These are phyloP conservation scores for Fagopyrum esculentum DNA, from an alignment of 148 eudicot genomes.

Conservation along the genomic window DNA sequence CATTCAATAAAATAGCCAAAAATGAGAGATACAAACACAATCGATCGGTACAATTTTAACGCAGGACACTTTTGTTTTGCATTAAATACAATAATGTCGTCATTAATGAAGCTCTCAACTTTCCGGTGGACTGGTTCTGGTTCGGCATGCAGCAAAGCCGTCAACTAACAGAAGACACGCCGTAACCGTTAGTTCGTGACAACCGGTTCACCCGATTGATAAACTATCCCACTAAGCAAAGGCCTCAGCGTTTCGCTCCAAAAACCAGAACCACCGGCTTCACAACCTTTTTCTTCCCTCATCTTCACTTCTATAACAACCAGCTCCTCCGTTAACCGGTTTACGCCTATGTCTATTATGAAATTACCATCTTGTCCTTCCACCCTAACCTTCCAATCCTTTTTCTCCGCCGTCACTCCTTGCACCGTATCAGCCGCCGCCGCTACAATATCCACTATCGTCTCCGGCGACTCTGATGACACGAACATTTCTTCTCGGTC, in stretches of 20 bases:
- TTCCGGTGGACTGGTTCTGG: background rate
- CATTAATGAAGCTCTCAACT: background rate
- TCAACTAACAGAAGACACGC: background rate
- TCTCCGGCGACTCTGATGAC: conserved; percentile 36
- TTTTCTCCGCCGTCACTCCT: conserved; percentile 26
- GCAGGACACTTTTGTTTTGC: background rate
- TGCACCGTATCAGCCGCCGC: conserved; percentile 32
- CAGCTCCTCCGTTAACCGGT: conserved; percentile 46
- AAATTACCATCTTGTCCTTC: conserved; percentile 44
- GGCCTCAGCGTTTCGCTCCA: conserved; percentile 52
- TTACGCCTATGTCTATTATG: conserved; percentile 21
- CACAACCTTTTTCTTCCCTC: conserved; percentile 20
- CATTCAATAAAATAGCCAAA: background rate
- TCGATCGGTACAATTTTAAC: background rate
- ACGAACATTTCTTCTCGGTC: conserved; percentile 34
- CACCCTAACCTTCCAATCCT: conserved; percentile 28
- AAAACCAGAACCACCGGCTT: conserved; percentile 15
- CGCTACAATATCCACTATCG: conserved; percentile 22
- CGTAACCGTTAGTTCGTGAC: background rate
- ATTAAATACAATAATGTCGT: background rate
- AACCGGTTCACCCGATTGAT: background rate
- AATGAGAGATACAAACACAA: background rate
- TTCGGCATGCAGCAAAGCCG: background rate
- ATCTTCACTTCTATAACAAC: conserved; percentile 43
- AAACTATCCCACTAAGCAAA: conserved; percentile 19